phyloP scores from a whole-genome alignment of 768 basidiomycete genomes.

The Boletus sensibilis region DNA sequence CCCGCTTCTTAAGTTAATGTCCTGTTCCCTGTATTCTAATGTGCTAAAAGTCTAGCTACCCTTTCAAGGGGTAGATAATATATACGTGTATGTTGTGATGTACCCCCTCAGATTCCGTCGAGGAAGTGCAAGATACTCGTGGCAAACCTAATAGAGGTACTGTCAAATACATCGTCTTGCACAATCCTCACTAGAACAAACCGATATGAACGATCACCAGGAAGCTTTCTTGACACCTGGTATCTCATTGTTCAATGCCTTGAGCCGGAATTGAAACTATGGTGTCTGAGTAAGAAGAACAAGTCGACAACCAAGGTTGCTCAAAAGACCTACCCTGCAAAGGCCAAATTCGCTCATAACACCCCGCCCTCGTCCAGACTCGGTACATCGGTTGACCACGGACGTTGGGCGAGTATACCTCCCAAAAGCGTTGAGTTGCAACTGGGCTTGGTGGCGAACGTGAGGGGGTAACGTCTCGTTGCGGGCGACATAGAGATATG shows the following conservation, averaged over 20 bases:
- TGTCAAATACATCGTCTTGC: not conserved
- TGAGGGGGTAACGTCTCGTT: constrained; percentile 87
- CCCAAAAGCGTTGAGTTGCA: constrained; percentile 87
- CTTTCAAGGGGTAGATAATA: constrained; percentile 8
- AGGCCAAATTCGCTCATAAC: constrained; percentile 87
- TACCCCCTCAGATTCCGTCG: not conserved
- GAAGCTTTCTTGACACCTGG: constrained; percentile 88
- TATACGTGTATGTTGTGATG: not conserved
- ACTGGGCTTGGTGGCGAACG: constrained; percentile 89
- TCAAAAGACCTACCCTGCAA: constrained; percentile 56
- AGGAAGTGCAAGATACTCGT: not conserved
- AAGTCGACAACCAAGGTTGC: not conserved
- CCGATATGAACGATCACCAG: constrained; percentile 54
- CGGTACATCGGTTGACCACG: constrained; percentile 86
- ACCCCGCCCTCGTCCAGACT: constrained; percentile 84
- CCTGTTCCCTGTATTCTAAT: constrained; percentile 10
- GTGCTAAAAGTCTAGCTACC: not conserved
- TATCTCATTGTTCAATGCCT: constrained; percentile 78
- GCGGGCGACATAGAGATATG: constrained; percentile 90
- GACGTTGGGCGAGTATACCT: constrained; percentile 80
- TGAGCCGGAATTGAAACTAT: constrained; percentile 88
- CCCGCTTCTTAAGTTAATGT: constrained; percentile 20
- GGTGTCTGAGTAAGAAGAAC: not conserved
- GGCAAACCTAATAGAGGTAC: not conserved
- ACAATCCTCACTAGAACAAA: not conserved